Conservation (phyloP, 208 protist species). For the Leishmania braziliensis region DNA sequence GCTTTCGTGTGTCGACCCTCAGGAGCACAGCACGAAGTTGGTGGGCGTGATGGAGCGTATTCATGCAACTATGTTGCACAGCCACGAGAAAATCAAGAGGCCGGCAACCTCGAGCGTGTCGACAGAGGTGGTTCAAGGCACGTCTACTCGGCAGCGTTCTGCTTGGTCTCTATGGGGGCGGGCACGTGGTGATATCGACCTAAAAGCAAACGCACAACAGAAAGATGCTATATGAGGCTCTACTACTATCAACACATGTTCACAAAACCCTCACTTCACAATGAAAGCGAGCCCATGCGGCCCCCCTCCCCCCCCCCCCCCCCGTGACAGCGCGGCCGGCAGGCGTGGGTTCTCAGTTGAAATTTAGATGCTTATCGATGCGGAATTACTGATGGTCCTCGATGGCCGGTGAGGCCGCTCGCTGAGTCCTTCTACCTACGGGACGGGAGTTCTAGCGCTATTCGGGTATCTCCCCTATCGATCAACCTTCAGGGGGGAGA, state of each 20-base stretch:
- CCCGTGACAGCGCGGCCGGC: not conserved
- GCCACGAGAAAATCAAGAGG: slow-evolving; percentile 2
- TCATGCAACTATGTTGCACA: slow-evolving; percentile 9
- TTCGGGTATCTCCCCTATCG: too few species aligned
- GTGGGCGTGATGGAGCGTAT: slow-evolving; percentile 8
- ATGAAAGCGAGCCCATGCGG: not conserved
- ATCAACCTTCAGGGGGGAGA: not conserved
- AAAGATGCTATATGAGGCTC: not conserved
- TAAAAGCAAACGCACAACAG: not conserved
- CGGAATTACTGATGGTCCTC: not conserved
- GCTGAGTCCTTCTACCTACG: not conserved
- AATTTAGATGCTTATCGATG: not conserved
- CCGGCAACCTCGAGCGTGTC: slow-evolving; percentile 3
- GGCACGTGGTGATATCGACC: not conserved
- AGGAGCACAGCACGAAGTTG: slow-evolving; percentile 14
- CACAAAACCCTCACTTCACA: not conserved
- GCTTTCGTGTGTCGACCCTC: slow-evolving; percentile 7
- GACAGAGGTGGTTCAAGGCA: slow-evolving; percentile 2
- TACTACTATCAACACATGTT: not conserved
- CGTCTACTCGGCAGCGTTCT: slow-evolving; percentile 19
- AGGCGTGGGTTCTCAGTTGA: not conserved
- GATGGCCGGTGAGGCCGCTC: not conserved
- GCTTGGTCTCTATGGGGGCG: not conserved
- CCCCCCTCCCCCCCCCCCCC: not conserved
- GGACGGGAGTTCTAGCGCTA: not conserved